Evolutionary conservation across 805 yeast species (phyloP).

Genomic region (Kodamaea sagamina): DNA sequence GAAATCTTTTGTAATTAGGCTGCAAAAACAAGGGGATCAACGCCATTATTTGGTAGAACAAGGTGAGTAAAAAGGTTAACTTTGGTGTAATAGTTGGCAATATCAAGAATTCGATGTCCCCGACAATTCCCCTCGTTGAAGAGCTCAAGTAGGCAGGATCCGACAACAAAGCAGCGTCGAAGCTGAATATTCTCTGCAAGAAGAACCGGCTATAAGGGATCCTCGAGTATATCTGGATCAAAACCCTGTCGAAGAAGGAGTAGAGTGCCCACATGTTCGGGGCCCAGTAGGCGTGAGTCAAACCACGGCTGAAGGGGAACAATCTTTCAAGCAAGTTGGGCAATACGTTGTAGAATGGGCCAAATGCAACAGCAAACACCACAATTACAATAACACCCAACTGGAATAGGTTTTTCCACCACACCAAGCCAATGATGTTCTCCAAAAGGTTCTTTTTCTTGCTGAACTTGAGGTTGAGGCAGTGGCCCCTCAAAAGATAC

Average conservation of each 20-base stretch:
- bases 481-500: conserved; percentile 70
- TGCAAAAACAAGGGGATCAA: conserved; percentile 66
- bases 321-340: conserved; percentile 68
- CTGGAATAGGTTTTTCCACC: conserved; percentile 60
- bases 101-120: conserved; percentile 80
- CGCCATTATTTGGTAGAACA: conserved; percentile 82
- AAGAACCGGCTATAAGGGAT: conserved; percentile 35
- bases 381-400: conserved; percentile 63
- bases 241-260: conserved; percentile 73
- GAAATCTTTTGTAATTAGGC: conserved; percentile 75
- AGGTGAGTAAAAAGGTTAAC: conserved; percentile 73
- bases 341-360: conserved; percentile 70
- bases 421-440: conserved; percentile 39
- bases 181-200: conserved; percentile 41
- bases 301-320: conserved; percentile 92
- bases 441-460: conserved; percentile 23
- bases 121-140: conserved; percentile 83
- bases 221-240: conserved; percentile 48
- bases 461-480: conserved; percentile 49
- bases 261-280: conserved; percentile 97
- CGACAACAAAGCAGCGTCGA: conserved; percentile 44
- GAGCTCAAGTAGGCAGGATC: conserved; percentile 32
- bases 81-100: conserved; percentile 80
- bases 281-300: conserved; percentile 99
- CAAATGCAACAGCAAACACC: conserved; percentile 70